phyloP scores from a whole-genome alignment of 352 stramenopile genomes.

The Peronospora destructor region DNA sequence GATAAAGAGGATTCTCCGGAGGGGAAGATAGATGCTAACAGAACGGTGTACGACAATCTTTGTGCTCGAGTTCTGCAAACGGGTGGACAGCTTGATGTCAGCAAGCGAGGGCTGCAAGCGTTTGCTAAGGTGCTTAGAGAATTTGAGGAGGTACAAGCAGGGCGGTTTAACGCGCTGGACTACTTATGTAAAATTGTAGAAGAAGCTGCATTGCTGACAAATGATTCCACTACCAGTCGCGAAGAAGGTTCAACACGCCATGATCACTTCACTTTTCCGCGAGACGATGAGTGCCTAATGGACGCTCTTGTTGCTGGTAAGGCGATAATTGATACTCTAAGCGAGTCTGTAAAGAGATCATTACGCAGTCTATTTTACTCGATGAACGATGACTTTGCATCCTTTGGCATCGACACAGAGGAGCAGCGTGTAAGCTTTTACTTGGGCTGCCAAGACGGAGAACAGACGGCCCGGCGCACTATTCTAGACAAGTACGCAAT shows the following conservation, averaged over 20 bases:
- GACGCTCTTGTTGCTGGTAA: slow-evolving; percentile 35
- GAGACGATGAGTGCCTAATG: slow-evolving; percentile 16
- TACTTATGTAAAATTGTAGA: slow-evolving; percentile 35
- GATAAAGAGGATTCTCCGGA: slow-evolving; percentile 1
- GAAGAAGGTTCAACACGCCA: slow-evolving; percentile 8
- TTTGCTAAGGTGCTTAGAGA: slow-evolving; percentile 24
- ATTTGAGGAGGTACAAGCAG: slow-evolving; percentile 37
- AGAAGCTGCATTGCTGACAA: slow-evolving; percentile 36
- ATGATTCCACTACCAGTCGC: slow-evolving; percentile 21
- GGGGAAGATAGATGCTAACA: slow-evolving; percentile 1
- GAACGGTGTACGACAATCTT: slow-evolving; percentile 19
- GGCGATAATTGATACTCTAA: slow-evolving; percentile 30
- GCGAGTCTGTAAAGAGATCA: slow-evolving; percentile 30
- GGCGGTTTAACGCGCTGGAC: slow-evolving; percentile 19
- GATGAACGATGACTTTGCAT: slow-evolving; percentile 53
- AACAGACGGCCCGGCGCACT: slow-evolving; percentile 30
- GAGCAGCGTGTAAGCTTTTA: slow-evolving; percentile 66
- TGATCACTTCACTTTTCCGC: background rate
- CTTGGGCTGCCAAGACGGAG: slow-evolving; percentile 41
- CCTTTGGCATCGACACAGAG: slow-evolving; percentile 69
- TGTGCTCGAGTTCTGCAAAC: slow-evolving; percentile 39
- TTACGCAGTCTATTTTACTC: slow-evolving; percentile 52
- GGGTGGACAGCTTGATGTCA: slow-evolving; percentile 41
- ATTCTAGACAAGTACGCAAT: slow-evolving; percentile 55
- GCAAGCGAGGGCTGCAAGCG: slow-evolving; percentile 24